These are phyloP conservation scores for Physocladia obscura DNA, from an alignment of 192 early-diverging fungal species.

Conservation along the genomic window DNA sequence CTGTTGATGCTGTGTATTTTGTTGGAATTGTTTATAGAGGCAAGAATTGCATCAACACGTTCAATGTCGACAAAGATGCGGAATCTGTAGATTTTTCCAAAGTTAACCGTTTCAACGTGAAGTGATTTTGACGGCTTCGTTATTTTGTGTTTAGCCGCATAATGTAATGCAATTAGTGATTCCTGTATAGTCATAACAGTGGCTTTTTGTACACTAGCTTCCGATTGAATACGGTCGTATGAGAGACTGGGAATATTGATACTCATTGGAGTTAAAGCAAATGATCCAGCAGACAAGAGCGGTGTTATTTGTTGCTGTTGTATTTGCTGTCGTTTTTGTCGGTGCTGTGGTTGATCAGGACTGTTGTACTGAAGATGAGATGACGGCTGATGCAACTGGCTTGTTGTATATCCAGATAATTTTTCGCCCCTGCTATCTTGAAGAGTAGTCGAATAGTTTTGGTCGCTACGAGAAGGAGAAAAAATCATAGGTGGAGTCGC, in stretches of 20 bases:
- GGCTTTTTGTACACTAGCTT: not conserved
- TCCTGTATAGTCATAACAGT: not conserved
- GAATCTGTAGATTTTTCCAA: constrained; percentile 35
- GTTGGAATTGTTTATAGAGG: constrained; percentile 16
- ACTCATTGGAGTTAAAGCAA: too few relatives aligned
- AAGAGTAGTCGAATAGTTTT: too few relatives aligned
- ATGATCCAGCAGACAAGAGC: not conserved
- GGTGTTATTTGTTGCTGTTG: not conserved
- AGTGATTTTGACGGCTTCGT: constrained; percentile 9
- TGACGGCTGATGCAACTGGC: too few relatives aligned
- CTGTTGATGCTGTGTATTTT: not conserved
- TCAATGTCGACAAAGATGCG: constrained; percentile 54
- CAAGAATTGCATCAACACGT: constrained; percentile 38
- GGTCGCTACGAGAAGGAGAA: too few relatives aligned
- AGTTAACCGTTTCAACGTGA: constrained; percentile 36
- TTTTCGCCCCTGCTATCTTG: too few relatives aligned
- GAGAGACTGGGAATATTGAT: too few relatives aligned
- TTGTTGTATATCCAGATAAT: too few relatives aligned
- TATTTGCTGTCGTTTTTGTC: not conserved
- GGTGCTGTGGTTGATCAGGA: too few relatives aligned
- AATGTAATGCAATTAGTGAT: not conserved
- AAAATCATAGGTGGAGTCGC: too few relatives aligned
- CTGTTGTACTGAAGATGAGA: too few relatives aligned
- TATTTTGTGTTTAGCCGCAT: not conserved
- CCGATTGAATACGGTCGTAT: constrained; percentile 23